Percentiles rank a stretch among this genome's conserved stretches.
Conservation (phyloP, 768 basidiomycete species). For the Collybia sp. region DNA sequence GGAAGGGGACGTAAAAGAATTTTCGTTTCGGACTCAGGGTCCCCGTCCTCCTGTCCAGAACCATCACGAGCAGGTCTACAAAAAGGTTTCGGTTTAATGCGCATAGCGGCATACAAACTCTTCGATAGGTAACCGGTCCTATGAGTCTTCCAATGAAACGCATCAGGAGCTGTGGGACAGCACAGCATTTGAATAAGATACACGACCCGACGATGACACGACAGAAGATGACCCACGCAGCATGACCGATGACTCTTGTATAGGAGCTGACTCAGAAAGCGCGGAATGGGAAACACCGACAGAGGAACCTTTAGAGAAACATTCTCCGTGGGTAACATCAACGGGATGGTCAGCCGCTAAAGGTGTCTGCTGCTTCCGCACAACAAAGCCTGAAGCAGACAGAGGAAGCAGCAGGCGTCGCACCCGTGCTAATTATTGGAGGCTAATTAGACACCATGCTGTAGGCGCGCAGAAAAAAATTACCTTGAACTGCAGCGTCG, state of each 20-base stretch:
- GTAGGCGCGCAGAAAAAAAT: slow-evolving; percentile 8
- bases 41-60: too few species aligned
- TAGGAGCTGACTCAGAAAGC: neutral
- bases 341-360: slow-evolving; percentile 3
- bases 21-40: too few species aligned
- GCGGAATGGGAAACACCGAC: slow-evolving; percentile 1
- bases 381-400: neutral
- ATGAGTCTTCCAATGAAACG: slow-evolving; percentile 1
- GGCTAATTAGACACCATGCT: neutral
- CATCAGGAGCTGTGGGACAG: neutral
- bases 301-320: slow-evolving; percentile 7
- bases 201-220: neutral
- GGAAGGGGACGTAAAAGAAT: slow-evolving; percentile 16
- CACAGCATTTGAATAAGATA: neutral
- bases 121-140: neutral
- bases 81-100: slow-evolving; percentile 4
- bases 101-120: too few species aligned
- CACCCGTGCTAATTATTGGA: slow-evolving; percentile 21
- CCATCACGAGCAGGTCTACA: slow-evolving; percentile 10
- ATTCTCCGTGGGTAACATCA: too few species aligned
- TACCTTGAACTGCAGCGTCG: slow-evolving; percentile 29
- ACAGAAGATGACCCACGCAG: slow-evolving; percentile 25
- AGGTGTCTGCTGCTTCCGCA: neutral
- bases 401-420: slow-evolving; percentile 28
- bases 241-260: slow-evolving; percentile 17